Evolutionary conservation across 1,284 basidiomycete species (phyloP), one percentile per base, ranked within the genome.

Genomic region (Apiotrichum siamense): DNA sequence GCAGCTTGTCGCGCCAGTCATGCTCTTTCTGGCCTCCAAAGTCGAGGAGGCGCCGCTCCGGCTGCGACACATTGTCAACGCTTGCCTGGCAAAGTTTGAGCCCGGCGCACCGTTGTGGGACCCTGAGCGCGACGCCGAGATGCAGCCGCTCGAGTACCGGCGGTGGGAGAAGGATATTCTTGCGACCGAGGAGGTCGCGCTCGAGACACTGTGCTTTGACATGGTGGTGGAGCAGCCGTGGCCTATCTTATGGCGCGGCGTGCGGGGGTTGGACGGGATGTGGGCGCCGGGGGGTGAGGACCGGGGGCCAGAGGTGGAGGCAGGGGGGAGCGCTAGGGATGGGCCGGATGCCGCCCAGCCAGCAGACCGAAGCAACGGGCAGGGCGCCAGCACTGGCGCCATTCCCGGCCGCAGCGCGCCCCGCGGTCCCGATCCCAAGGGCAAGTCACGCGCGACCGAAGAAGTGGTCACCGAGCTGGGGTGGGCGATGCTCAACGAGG

Each of bases 121-220:
- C 23, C 67, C 68, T 1, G 26, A 41, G 23, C 27, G 37, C 7
- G 43, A 49, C 12, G 32, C 29, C 11, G 50, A 49, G 4, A 38
- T 48, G 6, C 55, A 57, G n/a, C 58, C 63, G 2, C 60, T 87
- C 81, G 87, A 87, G 67, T 82, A 90, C 33, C 82, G 87, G 51
- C 76, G 81, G 61, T 83, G 84, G 72, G 86, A 86, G 69, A 75
- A 78, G 41, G 78, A 79, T 1, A 90, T 96, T 46, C 75, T 94
- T 2, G 73, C 81, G 20, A 83, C 83, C 1, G 91, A 96, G 69
- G 89, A 93, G 74, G 80, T 83, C 20, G 77, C 92, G 0, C 77
- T 96, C 7, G 90, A 92, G 63, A 85, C 87, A 0, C 77, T 96
- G 5, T 94, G 90, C 75, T 96, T 96, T 67, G 92, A 96, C 71